Evolutionary conservation across 805 yeast species (phyloP), one percentile per base, ranked within the genome.

Genomic region (Pichia ethanolica): DNA sequence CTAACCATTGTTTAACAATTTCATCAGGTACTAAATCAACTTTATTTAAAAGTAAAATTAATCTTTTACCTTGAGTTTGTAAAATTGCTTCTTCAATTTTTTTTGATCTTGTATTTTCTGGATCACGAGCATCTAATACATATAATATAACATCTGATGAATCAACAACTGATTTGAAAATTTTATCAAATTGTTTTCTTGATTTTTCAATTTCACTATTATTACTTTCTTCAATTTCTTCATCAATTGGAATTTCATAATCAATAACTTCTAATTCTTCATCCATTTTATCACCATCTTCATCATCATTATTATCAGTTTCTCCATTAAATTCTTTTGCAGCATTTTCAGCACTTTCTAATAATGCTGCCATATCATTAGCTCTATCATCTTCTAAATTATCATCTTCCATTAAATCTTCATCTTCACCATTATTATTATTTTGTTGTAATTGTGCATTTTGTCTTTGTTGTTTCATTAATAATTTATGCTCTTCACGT

Each of bases 101-200:
- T 64, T 82, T 81, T 8, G 97, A 89, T 63, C 99, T 81, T 3
- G 98, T 91, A 20, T 89, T 83, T 67, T 88, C 96, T 48, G 99
- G 99, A 68, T 93, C 97, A 68, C 99, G 83, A 1, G 99, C 96
- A 69, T 91, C 99, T 62, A 91, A 71, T n/a, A 91, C 97, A 62
- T 93, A 91, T 49, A 90, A 73, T 20, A 91, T 74, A 48, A 91
- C 96, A 65, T 91, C 99, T 2, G 97, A 74, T 26, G 89, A 85
- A 53, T 89, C 97, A 26, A 93, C 90, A 36, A 93, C 97, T 13
- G 89, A 77, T 68, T 89, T 90, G 75, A 90, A 91, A 52, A 91
- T 82, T 70, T 90, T 91, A 66, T 91, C 98, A 64, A 86, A 93
- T 6, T 96, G 93, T 65, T 86, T 90, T 66, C 93, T 78, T 11